Conservation (phyloP, 2,329 filamentous ascomycete genomes). For the Cyphellophora attinorum region DNA sequence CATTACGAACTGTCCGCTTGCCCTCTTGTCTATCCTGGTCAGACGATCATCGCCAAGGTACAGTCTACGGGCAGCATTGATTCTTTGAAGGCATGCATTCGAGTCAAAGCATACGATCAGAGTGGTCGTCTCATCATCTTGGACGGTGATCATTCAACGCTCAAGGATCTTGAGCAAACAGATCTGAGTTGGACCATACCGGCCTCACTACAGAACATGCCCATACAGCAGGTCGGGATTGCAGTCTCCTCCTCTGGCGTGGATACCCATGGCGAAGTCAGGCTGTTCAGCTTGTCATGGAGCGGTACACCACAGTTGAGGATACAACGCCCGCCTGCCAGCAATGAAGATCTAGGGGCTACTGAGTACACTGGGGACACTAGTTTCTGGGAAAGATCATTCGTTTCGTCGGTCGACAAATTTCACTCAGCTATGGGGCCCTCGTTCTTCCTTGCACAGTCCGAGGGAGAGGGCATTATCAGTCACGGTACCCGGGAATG, state of each 20-base stretch:
- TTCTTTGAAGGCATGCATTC: neutral
- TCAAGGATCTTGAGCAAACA: neutral
- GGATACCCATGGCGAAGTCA: neutral
- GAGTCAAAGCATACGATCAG: slow-evolving; percentile 1
- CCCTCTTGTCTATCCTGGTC: slow-evolving; percentile 3
- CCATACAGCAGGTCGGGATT: slow-evolving; percentile 2
- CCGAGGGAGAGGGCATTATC: slow-evolving; percentile 3
- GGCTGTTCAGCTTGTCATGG: neutral
- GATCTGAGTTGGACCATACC: neutral
- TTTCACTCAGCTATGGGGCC: slow-evolving; percentile 1
- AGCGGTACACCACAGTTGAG: slow-evolving; percentile 1
- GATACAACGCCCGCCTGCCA: slow-evolving; percentile 1
- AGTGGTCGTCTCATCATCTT: neutral
- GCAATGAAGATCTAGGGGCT: neutral
- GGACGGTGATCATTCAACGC: neutral
- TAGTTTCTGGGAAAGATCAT: neutral
- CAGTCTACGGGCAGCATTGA: too few species aligned
- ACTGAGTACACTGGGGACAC: neutral
- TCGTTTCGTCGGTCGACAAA: neutral
- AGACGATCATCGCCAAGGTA: slow-evolving; percentile 1
- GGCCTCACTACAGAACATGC: neutral
- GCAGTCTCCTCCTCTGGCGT: neutral
- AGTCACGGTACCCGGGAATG: slow-evolving; percentile 3
- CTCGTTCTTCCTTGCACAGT: slow-evolving; percentile 2
- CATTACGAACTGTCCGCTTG: slow-evolving; percentile 1